Evolutionary conservation across 1,139 yeast genomes (phyloP), one percentile per base, ranked within the genome.

Genomic region (Yamadazyma epiphylla): DNA sequence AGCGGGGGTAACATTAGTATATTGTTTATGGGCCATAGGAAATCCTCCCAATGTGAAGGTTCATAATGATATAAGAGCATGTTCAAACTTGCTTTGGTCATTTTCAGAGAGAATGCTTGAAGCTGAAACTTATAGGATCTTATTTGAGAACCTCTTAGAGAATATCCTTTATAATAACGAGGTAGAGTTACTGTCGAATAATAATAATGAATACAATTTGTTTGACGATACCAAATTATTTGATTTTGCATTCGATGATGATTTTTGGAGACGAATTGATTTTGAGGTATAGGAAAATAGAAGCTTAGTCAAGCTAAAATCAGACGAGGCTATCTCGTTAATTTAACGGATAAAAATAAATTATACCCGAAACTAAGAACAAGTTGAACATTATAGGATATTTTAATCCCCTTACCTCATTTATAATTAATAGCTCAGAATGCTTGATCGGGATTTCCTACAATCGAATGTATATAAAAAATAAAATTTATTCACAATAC

Each of bases 1-100:
- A 9, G 53, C 51, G 2, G 53, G 53, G 5, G 53, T 49, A 3
- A 43, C 49, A 3, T 34, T 48, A 34, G 49, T 46, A 3, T 49
- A 48, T 27, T 48, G 50, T 32, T 21, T 48, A 10, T 41, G 51
- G 41, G 40, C 45, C 22, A 34, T 43, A 24, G 48, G 49, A 2
- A 39, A 47, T 25, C 45, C 50, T 2, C 26, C 39, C 3, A 32
- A 36, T 27, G 35, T 46, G 24, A 45, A 38, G 28, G 44, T 45
- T 26, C 49, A 49, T 26, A 48, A 42, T 31, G 50, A 47, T 31
- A 41, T 49, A 4, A 38, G 51, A 13, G 51, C 49, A 9, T 49
- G 53, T 25, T 48, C 49, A 1, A 46, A 45, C 24, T 32, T 49
- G 11, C 30, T 49, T 6, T 48, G 43, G 37, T 48, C 49, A 3